Percentiles rank a stretch among this genome's conserved stretches.
Evolutionary conservation across 129 eudicot species (phyloP).

Genomic region (Flaveria ramosissima): DNA sequence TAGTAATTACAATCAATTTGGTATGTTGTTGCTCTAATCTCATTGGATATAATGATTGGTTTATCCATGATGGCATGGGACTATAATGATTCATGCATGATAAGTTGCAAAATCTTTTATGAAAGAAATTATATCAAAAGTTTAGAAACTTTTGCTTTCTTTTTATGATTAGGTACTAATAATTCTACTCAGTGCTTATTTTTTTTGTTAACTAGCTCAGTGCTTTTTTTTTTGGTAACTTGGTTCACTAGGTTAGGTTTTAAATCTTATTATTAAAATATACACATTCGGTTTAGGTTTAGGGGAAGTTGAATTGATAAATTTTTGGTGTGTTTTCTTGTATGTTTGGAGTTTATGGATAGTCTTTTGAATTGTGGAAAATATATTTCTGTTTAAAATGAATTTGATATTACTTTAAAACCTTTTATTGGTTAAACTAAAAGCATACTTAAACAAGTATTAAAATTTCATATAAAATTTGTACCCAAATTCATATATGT

Average conservation of each 20-base stretch:
- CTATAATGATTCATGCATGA: conserved; percentile 29
- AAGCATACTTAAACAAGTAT: no score
- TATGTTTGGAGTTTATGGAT: no score
- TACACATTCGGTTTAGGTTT: no score
- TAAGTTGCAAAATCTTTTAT: not conserved
- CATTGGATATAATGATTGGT: conserved; percentile 34
- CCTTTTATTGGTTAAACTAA: no score
- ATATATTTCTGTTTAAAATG: no score
- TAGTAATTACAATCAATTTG: conserved; percentile 27
- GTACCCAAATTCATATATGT: no score
- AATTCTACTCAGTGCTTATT: not conserved
- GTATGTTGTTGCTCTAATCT: conserved; percentile 20
- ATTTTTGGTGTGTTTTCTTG: no score
- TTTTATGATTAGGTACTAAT: not conserved
- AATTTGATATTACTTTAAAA: no score
- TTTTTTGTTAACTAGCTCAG: not conserved
- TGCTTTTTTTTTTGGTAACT: not conserved
- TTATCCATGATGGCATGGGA: conserved; percentile 14
- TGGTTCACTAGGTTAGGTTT: not conserved
- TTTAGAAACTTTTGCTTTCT: not conserved
- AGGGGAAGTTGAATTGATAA: no score
- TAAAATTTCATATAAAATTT: no score
- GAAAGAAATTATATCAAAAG: not conserved
- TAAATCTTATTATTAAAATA: no score
- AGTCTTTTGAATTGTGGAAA: no score